Percentiles rank a stretch among this genome's conserved stretches.
Evolutionary conservation across 2,329 filamentous ascomycete genomes (phyloP).

Genomic region (Pyricularia grisea): DNA sequence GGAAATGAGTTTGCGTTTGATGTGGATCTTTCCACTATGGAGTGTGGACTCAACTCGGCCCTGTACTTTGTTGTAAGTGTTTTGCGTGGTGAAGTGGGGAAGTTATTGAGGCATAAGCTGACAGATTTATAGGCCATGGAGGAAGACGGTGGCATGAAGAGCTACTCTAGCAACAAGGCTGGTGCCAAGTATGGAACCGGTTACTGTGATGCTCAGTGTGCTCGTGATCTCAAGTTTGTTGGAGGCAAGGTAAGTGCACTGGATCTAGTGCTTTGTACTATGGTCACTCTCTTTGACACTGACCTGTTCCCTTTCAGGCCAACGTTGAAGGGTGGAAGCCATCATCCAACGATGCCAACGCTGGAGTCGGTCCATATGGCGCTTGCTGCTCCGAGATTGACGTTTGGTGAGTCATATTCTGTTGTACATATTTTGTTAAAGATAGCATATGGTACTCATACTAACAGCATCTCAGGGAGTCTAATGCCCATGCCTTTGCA

Average conservation of each 20-base stretch:
- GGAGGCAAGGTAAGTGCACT: constrained; percentile 22
- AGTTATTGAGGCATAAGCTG: neutral
- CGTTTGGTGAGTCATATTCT: constrained; percentile 47
- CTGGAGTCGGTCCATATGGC: constrained; percentile 36
- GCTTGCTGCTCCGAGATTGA: constrained; percentile 51
- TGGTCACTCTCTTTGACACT: too few species aligned
- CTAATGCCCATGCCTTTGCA: constrained; percentile 49
- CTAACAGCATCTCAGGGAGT: too few species aligned
- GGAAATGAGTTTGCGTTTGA: constrained; percentile 57
- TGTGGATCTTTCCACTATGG: constrained; percentile 52
- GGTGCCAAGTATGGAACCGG: constrained; percentile 45
- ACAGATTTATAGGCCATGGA: constrained; percentile 31
- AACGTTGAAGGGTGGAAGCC: constrained; percentile 32
- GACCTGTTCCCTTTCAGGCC: constrained; percentile 17
- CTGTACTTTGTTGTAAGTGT: constrained; percentile 5
- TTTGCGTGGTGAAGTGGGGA: too few species aligned
- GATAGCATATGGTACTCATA: too few species aligned
- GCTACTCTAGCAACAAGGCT: constrained; percentile 32
- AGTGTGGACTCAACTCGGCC: constrained; percentile 49
- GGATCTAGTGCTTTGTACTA: too few species aligned
- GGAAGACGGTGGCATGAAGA: constrained; percentile 34
- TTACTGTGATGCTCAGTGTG: constrained; percentile 38
- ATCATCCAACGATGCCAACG: constrained; percentile 39
- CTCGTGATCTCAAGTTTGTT: constrained; percentile 38
- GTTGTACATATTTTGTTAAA: too few species aligned